phyloP scores from a whole-genome alignment of 1,139 yeast species.

The Saccharomyces uvarum region DNA sequence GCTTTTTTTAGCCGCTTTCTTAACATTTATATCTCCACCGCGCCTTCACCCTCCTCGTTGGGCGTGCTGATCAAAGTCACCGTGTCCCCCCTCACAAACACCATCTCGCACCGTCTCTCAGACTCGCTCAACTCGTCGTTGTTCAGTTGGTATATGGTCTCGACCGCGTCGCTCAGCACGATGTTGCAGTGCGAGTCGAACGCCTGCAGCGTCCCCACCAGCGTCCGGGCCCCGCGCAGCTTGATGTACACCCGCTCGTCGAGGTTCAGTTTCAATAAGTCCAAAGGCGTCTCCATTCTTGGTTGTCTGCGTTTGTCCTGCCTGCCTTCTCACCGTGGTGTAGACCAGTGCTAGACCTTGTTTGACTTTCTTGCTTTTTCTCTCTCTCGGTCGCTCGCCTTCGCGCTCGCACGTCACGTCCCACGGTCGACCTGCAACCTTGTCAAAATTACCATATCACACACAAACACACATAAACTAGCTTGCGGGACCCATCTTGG shows the following conservation, averaged over 20 bases:
- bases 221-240: slow-evolving; percentile 91
- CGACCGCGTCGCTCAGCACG: slow-evolving; percentile 89
- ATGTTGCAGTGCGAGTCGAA: slow-evolving; percentile 95
- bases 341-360: not conserved
- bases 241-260: slow-evolving; percentile 86
- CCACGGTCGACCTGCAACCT: not conserved
- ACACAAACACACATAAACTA: no score
- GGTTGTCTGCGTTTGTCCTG: not conserved
- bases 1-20: not conserved
- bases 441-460: no score
- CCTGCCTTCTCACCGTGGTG: not conserved
- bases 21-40: not conserved
- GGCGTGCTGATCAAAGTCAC: slow-evolving; percentile 68
- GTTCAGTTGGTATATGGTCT: slow-evolving; percentile 58
- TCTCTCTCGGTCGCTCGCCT: not conserved
- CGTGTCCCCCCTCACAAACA: slow-evolving; percentile 92
- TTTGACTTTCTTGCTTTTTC: not conserved
- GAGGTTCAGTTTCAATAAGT: slow-evolving; percentile 73
- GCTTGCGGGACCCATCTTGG: no score
- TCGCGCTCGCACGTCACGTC: not conserved
- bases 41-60: slow-evolving; percentile 25
- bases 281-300: slow-evolving; percentile 60
- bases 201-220: slow-evolving; percentile 87
- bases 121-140: slow-evolving; percentile 37
- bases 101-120: slow-evolving; percentile 75